phyloP scores from a whole-genome alignment of 139 green algal species.

The Picochlorum sp. region DNA sequence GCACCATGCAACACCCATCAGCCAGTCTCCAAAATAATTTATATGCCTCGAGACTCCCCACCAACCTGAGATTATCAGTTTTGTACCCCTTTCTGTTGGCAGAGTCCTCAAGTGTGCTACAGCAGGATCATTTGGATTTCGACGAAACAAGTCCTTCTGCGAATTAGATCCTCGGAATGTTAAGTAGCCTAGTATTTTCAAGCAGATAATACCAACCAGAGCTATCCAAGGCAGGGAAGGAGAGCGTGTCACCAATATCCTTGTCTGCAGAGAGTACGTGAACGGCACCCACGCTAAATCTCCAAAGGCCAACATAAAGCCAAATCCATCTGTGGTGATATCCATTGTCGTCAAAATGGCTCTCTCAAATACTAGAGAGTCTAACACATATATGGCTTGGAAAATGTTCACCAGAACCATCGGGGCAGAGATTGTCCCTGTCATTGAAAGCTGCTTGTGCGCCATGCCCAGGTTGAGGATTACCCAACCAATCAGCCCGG shows the following conservation, averaged over 20 bases:
- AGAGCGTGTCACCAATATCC: constrained; percentile 63
- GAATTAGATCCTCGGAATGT: constrained; percentile 91
- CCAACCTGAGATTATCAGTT: constrained; percentile 81
- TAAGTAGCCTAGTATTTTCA: constrained; percentile 78
- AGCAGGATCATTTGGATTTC: constrained; percentile 52
- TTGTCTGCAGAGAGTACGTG: constrained; percentile 81
- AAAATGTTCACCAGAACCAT: constrained; percentile 80
- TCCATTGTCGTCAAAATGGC: constrained; percentile 96
- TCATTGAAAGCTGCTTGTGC: constrained; percentile 49
- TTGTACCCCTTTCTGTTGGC: constrained; percentile 67
- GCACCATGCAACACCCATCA: constrained; percentile 89
- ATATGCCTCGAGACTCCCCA: constrained; percentile 85
- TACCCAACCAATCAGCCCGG: constrained; percentile 52
- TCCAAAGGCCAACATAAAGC: constrained; percentile 97
- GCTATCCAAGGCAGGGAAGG: constrained; percentile 25
- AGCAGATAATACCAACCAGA: constrained; percentile 37
- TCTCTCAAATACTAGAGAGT: constrained; percentile 59
- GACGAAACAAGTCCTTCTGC: constrained; percentile 87
- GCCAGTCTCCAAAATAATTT: constrained; percentile 93
- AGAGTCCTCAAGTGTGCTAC: constrained; percentile 73
- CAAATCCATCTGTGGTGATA: constrained; percentile 96
- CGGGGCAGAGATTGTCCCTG: constrained; percentile 42
- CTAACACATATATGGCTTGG: constrained; percentile 56
- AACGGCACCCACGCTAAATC: constrained; percentile 97
- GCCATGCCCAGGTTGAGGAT: constrained; percentile 54